Conservation (phyloP, 345 rosid genomes). For the Populus euphratica region DNA sequence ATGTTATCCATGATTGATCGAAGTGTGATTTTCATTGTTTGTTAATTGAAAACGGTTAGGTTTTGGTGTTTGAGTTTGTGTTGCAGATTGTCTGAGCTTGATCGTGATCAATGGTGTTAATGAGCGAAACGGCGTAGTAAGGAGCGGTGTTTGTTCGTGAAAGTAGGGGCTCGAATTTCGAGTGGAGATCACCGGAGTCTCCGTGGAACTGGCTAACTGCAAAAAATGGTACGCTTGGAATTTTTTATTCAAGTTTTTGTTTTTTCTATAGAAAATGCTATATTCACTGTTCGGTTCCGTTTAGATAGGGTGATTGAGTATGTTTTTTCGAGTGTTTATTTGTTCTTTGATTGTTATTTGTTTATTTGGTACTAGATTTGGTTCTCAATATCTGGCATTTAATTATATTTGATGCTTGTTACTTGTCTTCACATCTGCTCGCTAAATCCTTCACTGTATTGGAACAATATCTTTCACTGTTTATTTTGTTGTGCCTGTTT, state of each 20-base stretch:
- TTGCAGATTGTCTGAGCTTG: neutral
- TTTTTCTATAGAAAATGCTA: neutral
- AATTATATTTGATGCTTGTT: neutral
- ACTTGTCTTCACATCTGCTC: neutral
- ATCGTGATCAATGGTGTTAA: neutral
- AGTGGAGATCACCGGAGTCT: neutral
- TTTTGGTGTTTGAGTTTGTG: neutral
- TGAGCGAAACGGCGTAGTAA: neutral
- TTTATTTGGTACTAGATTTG: neutral
- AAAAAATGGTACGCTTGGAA: constrained; percentile 7
- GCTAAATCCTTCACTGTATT: neutral
- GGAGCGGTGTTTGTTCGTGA: neutral
- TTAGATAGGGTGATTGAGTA: neutral
- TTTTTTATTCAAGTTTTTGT: neutral
- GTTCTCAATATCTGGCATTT: neutral
- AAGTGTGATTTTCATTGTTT: neutral
- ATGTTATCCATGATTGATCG: neutral
- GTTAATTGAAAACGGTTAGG: constrained; percentile 9
- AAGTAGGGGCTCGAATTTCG: neutral
- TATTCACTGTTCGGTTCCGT: neutral
- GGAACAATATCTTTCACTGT: neutral
- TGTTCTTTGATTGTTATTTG: neutral
- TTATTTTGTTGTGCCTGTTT: too few relatives aligned
- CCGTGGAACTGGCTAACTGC: neutral
- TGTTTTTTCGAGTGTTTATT: neutral